These are phyloP conservation scores for Stenogyne calaminthoides DNA, from an alignment of 305 asterid genomes.

Conservation along the genomic window DNA sequence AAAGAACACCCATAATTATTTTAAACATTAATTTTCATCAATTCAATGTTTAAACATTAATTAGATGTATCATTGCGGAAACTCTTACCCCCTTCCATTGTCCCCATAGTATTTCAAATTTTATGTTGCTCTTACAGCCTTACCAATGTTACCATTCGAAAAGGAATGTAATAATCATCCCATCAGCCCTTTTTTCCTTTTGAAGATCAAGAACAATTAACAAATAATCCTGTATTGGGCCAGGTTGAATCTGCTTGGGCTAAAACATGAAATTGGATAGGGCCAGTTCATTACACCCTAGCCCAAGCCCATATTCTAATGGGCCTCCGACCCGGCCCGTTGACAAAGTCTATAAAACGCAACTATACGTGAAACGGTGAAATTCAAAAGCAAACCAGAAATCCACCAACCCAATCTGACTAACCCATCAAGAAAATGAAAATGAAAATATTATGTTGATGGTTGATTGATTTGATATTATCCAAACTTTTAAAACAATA, in stretches of 20 bases:
- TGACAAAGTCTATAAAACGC: background rate
- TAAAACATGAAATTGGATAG: background rate
- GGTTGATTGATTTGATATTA: constrained; percentile 34
- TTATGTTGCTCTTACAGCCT: too few species aligned
- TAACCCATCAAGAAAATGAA: constrained; percentile 29
- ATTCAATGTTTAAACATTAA: too few species aligned
- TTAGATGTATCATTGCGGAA: too few species aligned
- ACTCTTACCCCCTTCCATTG: too few species aligned
- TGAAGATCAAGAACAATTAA: too few species aligned
- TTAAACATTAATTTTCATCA: too few species aligned
- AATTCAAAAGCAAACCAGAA: constrained; percentile 40
- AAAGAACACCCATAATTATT: too few species aligned
- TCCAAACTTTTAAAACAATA: constrained; percentile 21
- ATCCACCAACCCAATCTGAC: constrained; percentile 50
- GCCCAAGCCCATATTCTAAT: background rate
- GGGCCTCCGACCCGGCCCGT: constrained; percentile 29
- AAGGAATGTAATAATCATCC: too few species aligned
- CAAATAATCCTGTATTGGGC: background rate
- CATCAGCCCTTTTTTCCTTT: too few species aligned
- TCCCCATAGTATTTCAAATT: too few species aligned
- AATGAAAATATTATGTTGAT: constrained; percentile 37
- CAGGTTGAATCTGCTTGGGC: background rate
- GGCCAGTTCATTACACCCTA: too few species aligned
- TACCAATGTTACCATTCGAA: too few species aligned
- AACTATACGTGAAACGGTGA: constrained; percentile 12